Conservation (phyloP, 1,284 basidiomycete genomes). For the Ustilago lituana region DNA sequence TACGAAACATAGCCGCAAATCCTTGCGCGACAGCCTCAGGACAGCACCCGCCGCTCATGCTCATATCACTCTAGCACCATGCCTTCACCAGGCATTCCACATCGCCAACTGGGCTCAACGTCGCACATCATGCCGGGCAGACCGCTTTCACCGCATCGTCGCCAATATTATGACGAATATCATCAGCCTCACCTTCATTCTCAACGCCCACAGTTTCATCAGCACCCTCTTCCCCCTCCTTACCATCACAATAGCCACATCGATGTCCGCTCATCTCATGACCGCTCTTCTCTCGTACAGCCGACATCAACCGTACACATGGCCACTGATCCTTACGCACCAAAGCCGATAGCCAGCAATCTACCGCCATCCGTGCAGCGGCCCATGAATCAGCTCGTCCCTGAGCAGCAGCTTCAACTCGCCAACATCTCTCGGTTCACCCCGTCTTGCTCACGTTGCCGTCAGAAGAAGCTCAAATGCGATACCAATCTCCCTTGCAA, state of each 20-base stretch:
- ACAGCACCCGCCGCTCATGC: constrained; percentile 10
- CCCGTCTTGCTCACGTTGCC: constrained; percentile 46
- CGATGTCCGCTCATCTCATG: constrained; percentile 5
- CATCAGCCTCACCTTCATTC: not conserved
- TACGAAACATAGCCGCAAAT: no score
- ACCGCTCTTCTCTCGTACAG: not conserved
- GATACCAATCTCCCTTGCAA: constrained; percentile 49
- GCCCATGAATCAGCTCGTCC: constrained; percentile 33
- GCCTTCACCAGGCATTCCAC: constrained; percentile 15
- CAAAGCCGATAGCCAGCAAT: not conserved
- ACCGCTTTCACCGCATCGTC: constrained; percentile 10
- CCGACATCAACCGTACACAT: not conserved
- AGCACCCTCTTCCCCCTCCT: not conserved
- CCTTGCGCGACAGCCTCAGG: not conserved
- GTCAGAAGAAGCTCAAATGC: constrained; percentile 54
- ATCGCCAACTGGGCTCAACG: constrained; percentile 1
- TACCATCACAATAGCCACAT: not conserved
- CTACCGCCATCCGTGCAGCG: constrained; percentile 26
- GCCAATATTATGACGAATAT: not conserved
- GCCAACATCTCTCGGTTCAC: constrained; percentile 46
- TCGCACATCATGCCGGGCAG: constrained; percentile 3
- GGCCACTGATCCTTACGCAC: not conserved
- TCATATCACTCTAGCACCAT: not conserved
- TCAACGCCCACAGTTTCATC: not conserved
- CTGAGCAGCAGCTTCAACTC: constrained; percentile 43